Evolutionary conservation across 1,284 basidiomycete species (phyloP), one percentile per base, ranked within the genome.

Genomic region (Ustilago tritici): DNA sequence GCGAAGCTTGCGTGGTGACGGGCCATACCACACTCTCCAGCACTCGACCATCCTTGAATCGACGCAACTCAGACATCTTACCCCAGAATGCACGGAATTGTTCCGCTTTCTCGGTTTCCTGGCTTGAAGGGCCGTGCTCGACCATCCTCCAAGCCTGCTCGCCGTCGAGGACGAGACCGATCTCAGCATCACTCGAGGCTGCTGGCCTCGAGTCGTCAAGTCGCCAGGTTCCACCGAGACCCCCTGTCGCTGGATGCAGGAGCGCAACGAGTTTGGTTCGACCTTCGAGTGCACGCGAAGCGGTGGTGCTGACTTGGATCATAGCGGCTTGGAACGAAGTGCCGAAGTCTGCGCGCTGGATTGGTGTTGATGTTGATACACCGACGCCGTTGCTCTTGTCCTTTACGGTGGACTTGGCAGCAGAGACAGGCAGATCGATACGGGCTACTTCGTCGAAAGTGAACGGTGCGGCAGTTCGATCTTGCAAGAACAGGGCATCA

Each of bases 21-120:
- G 88, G 87, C 97, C 97, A 99, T 0, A 98, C 95, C 14, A 99
- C 94, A 83, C 93, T 95, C 86, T 98, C 94, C 8, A 91, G 86
- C 73, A 99, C 98, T 6, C 92, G 90, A 0, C 96, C 96, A 82
- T 99, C 95, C 86, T 98, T 95, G 89, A 99, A 99, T 19, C 96
- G 91, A n/a, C 97, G 90, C 23, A 98, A 88, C 85, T 99, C 96
- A 0, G 95, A 92, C 84, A 94, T 93, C 56, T 91, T 89, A 1
- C 95, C 96, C 97, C 97, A 99, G 73, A 99, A 89, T 3, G 91
- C 89, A 41, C 92, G 90, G 89, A 98, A 99, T 1, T 87, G 88
- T 50, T 89, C 88, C 7, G 86, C 87, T 0, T 85, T 87, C 19
- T 84, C 87, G 11, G 67, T 57, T 0, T 90, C 88, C 19, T 88